Percentiles rank a stretch among this genome's conserved stretches.
These are phyloP conservation scores for Oryza brachyantha DNA, from an alignment of 176 grass and related monocot genomes.

Conservation along the genomic window DNA sequence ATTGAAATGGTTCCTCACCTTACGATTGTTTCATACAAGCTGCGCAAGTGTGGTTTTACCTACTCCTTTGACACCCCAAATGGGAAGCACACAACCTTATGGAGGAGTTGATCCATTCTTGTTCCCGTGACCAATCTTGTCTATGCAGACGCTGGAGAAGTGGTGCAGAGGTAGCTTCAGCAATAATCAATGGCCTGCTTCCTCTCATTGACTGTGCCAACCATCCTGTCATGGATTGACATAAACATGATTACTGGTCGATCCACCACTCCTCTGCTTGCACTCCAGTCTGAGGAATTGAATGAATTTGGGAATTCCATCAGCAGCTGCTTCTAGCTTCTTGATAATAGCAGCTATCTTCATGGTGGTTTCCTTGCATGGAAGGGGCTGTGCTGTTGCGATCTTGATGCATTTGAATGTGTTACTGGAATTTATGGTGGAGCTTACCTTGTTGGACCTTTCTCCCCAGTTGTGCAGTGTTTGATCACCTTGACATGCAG, in stretches of 20 bases:
- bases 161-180: not conserved
- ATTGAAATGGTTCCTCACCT: not conserved
- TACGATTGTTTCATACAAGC: not conserved
- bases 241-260: not conserved
- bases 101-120: not conserved
- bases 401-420: not conserved
- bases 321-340: not conserved
- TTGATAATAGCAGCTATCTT: not conserved
- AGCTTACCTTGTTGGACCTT: not conserved
- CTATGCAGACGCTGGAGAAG: not conserved
- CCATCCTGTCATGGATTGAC: not conserved
- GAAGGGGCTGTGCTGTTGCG: not conserved
- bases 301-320: not conserved
- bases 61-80: not conserved
- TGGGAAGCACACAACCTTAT: not conserved
- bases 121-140: not conserved
- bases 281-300: not conserved
- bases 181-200: not conserved
- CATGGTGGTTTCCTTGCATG: not conserved
- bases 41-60: not conserved
- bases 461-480: not conserved
- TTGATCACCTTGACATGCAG: not conserved
- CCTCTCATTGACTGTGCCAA: not conserved
- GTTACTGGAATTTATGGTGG: not conserved
- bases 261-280: not conserved